Conservation (phyloP, 2,329 filamentous ascomycete genomes). For the Sporothrix globosa region DNA sequence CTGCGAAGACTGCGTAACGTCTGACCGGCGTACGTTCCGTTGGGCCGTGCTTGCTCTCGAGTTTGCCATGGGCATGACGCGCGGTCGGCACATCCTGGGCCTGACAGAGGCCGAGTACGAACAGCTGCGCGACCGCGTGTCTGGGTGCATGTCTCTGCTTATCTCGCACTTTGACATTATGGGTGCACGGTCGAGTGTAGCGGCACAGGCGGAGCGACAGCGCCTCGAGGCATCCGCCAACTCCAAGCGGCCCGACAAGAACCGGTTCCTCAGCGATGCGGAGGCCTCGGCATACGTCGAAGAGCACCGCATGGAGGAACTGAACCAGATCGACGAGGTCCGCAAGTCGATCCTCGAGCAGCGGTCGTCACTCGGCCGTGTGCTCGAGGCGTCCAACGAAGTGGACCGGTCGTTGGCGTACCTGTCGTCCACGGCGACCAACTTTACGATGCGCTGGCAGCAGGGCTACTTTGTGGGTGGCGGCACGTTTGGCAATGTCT, state of each 20-base stretch:
- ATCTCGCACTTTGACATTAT: slow-evolving; percentile 99
- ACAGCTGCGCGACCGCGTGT: slow-evolving; percentile 81
- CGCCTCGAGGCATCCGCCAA: slow-evolving; percentile 79
- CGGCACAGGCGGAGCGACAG: slow-evolving; percentile 91
- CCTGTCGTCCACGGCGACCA: slow-evolving; percentile 89
- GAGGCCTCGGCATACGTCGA: slow-evolving; percentile 76
- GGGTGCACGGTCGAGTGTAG: slow-evolving; percentile 89
- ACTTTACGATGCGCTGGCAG: slow-evolving; percentile 95
- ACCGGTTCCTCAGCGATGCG: slow-evolving; percentile 73
- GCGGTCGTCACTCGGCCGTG: slow-evolving; percentile 82
- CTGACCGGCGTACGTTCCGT: slow-evolving; percentile 92
- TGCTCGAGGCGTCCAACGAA: slow-evolving; percentile 92
- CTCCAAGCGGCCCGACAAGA: slow-evolving; percentile 76
- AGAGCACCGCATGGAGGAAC: slow-evolving; percentile 71
- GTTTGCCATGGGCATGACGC: slow-evolving; percentile 96
- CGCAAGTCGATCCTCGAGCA: slow-evolving; percentile 81
- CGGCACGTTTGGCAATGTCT: slow-evolving; percentile 96
- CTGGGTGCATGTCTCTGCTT: slow-evolving; percentile 93
- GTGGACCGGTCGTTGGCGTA: slow-evolving; percentile 93
- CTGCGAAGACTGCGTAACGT: slow-evolving; percentile 92
- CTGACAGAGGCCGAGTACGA: slow-evolving; percentile 88
- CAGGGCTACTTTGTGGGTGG: slow-evolving; percentile 98
- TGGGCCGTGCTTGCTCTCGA: slow-evolving; percentile 96
- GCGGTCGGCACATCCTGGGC: slow-evolving; percentile 88
- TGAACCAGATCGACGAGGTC: slow-evolving; percentile 75